Base-by-base conservation (phyloP, 257 asterid genomes). In the Penstemon newberryi region DNA sequence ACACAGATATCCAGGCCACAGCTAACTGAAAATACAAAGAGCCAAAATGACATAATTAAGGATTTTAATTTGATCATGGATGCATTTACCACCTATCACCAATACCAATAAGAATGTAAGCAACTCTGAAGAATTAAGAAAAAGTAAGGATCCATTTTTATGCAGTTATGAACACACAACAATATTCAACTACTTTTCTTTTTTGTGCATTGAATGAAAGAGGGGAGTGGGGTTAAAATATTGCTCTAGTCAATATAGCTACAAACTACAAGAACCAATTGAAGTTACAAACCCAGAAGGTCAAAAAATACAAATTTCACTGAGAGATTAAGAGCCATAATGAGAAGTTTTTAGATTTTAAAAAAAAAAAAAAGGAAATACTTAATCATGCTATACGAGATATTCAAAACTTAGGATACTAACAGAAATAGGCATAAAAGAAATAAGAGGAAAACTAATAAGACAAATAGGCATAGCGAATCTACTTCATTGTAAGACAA, bases 1-100 rank as follows among this genome's bases (percentile, higher is more conserved):
- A 52, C 41, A 40, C 66, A 43, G 41, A 60, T 13, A 54, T 63
- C 50, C 13, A 8, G 15, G 64, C 45, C 54, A 69, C 39, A 63
- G 67, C 65, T 37, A 66, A 57, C 43, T 41, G 57, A 63, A 67
- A 60, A 37, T 50, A 71, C 56, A 44, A 70, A 56, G 36, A 40
- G 67, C 67, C 18, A 10, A 45, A 62, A 67, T 56, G 68, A 58
- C 60, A 58, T 25, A 6, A 37, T 44, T 60, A 55, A 33, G 25
- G 11, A 51, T 33, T 39, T 53, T 11, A 56, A 56, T 56, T 37
- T 8, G 3, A 25, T 56, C 61, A 7, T 56, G 74, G 25, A 10
- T 59, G 53, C 42, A 65, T 50, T 41, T 42, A 66, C 7, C 18
- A 7, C 0, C 56, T 19, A 52, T 15, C 41, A 12, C 64, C 66